Evolutionary conservation across 352 stramenopile species (phyloP).

Genomic region (Blastocystis sp.): DNA sequence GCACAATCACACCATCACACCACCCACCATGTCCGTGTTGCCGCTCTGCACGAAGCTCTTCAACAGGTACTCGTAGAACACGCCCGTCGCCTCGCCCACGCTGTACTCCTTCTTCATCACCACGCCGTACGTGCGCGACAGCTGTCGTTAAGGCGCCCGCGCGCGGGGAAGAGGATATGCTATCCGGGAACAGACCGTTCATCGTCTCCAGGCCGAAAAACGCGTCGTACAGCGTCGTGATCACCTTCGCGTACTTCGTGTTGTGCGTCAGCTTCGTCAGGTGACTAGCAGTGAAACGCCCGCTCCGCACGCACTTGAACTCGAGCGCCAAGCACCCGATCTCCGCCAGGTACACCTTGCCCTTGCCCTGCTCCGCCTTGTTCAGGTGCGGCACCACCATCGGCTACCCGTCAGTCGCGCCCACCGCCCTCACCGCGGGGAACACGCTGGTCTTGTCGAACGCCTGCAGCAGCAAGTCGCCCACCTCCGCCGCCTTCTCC

Average conservation of each 20-base stretch:
- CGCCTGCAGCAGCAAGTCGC: conserved; percentile 81
- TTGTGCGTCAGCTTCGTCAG: conserved; percentile 76
- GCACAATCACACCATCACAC: no score
- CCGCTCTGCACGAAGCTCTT: conserved; percentile 94
- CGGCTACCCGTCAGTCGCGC: conserved; percentile 67
- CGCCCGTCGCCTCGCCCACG: conserved; percentile 77
- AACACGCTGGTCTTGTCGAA: conserved; percentile 86
- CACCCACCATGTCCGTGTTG: conserved; percentile 74
- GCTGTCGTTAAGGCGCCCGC: conserved; percentile 37
- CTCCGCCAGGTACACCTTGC: conserved; percentile 76
- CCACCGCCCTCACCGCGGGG: conserved; percentile 77
- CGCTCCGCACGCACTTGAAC: conserved; percentile 75
- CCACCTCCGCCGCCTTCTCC: conserved; percentile 86
- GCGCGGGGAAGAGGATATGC: conserved; percentile 74
- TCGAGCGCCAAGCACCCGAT: conserved; percentile 80
- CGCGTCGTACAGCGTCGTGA: neutral
- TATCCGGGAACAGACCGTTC: conserved; percentile 72
- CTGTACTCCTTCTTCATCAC: conserved; percentile 28
- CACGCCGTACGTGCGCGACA: neutral
- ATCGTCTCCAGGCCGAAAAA: conserved; percentile 60
- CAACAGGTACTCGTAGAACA: conserved; percentile 96
- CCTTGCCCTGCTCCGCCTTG: conserved; percentile 73
- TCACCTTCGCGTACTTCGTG: conserved; percentile 73
- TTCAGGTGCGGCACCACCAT: conserved; percentile 79
- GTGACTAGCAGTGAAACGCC: neutral